Evolutionary conservation across 2,329 filamentous ascomycete genomes (phyloP).

Genomic region (Amauroascus niger): DNA sequence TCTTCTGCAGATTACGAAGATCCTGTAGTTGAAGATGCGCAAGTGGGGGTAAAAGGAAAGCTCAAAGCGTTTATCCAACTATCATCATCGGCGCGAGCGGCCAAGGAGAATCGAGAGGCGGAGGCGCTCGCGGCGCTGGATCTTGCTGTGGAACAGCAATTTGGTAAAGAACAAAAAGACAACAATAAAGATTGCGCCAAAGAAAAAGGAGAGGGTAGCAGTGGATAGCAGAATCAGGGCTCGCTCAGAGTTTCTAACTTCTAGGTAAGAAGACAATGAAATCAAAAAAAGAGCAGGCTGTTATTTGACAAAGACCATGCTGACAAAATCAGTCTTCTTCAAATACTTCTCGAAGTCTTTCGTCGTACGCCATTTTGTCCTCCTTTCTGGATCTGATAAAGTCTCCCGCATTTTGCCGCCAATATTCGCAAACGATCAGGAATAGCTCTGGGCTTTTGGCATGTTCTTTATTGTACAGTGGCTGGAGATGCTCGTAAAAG

Average conservation of each 20-base stretch:
- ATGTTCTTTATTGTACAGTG: background rate
- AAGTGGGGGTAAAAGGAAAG: background rate
- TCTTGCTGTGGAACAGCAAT: background rate
- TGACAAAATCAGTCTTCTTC: background rate
- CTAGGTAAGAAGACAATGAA: background rate
- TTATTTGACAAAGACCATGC: background rate
- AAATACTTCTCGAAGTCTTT: constrained; percentile 13
- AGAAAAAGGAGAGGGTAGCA: background rate
- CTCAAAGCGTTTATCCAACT: background rate
- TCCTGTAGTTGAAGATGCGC: background rate
- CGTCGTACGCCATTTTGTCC: constrained; percentile 16
- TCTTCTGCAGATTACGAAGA: background rate
- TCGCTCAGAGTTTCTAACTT: background rate
- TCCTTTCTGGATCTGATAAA: constrained; percentile 15
- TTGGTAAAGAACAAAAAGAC: background rate
- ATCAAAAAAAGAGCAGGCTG: background rate
- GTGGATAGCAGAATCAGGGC: background rate
- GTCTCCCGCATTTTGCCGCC: constrained; percentile 9
- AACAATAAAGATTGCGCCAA: too few relatives aligned
- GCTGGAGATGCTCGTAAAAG: background rate
- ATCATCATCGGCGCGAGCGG: background rate
- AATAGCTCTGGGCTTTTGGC: constrained; percentile 14
- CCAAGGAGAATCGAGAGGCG: background rate
- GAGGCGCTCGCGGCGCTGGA: background rate
- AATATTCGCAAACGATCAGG: constrained; percentile 16